Evolutionary conservation across 495 filamentous ascomycete species (phyloP), one percentile per base, ranked within the genome.

Genomic region (Amniculicola lignicola): DNA sequence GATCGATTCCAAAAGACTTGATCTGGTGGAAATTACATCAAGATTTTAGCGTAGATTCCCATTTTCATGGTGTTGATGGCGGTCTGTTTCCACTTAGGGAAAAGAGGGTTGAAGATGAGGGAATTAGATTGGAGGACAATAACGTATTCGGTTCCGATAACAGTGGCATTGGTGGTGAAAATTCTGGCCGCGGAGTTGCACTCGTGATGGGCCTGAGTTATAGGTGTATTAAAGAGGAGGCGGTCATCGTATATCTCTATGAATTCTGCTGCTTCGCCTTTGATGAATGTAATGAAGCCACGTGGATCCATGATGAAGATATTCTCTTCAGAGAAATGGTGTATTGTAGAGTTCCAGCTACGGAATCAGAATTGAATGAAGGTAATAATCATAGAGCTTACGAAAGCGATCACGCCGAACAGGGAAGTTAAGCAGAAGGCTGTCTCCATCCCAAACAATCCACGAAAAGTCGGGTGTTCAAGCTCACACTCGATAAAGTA

Each of bases 11-110:
- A 89, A 69, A 87, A 89, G 10, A 79, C 77, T 25, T 82, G 68
- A 42, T 78, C 74, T 12, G 39, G 22, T 3, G 39, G 39, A 63
- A 88, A 89, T 48, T 85, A 83, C 18, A 88, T 65, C 73, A 89
- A 88, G 57, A 88, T 82, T 62, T 88, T 88, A 54, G 82, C 88
- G 72, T 88, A 89, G 2, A 81, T 88, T 23, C 78, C 84, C 79
- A 89, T 85, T 53, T 74, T 73, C 66, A 86, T 85, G 40, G 77
- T 78, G 10, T 79, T 75, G 57, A 87, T 83, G 10, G 79, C 81
- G 23, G 74, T 74, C 9, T 74, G 72, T 61, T 89, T 88, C 84
- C 83, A 87, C 11, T 67, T 63, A 0, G 85, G 85, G 0, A 88
- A 72, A 1, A 66, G 59, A 0, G 86, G 85, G 9, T 67, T 61